Percentiles rank a stretch among this genome's conserved stretches.
Conservation (phyloP, 257 asterid species). For the Capsicum pubescens region DNA sequence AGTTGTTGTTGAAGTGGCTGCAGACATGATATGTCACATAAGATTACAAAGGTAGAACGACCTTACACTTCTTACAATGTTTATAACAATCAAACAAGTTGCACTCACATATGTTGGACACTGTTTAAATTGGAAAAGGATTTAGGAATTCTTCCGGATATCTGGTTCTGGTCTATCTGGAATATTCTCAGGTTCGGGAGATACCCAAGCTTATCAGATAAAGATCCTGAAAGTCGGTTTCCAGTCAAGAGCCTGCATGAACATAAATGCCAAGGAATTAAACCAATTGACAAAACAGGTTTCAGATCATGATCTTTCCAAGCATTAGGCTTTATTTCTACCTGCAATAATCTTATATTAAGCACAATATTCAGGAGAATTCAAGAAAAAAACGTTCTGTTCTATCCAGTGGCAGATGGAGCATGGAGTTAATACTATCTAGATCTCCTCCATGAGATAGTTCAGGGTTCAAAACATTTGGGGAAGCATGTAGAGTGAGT, state of each 20-base stretch:
- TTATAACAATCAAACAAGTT: neutral
- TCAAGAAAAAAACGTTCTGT: neutral
- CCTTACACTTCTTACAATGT: slow-evolving; percentile 15
- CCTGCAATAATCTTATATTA: neutral
- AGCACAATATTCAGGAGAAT: neutral
- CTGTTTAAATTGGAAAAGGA: slow-evolving; percentile 47
- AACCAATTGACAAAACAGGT: neutral
- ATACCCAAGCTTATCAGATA: slow-evolving; percentile 50
- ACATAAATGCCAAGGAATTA: slow-evolving; percentile 6
- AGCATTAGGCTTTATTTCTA: slow-evolving; percentile 13
- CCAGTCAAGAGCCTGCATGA: slow-evolving; percentile 56
- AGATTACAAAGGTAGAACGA: neutral
- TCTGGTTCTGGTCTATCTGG: slow-evolving; percentile 53
- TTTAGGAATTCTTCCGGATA: slow-evolving; percentile 53
- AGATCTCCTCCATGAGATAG: neutral
- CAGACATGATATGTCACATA: slow-evolving; percentile 24
- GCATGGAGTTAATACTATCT: neutral
- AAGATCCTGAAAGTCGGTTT: slow-evolving; percentile 49
- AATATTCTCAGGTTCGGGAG: slow-evolving; percentile 44
- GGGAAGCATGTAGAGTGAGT: too few relatives aligned
- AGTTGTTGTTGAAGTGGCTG: slow-evolving; percentile 61
- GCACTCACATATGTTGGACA: slow-evolving; percentile 47
- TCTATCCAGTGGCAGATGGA: neutral
- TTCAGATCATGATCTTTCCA: slow-evolving; percentile 10
- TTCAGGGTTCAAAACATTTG: too few relatives aligned